Percentiles rank a stretch among this genome's conserved stretches.
phyloP scores from a whole-genome alignment of 192 early-diverging fungal genomes.

The Phlyctochytrium arcticum region DNA sequence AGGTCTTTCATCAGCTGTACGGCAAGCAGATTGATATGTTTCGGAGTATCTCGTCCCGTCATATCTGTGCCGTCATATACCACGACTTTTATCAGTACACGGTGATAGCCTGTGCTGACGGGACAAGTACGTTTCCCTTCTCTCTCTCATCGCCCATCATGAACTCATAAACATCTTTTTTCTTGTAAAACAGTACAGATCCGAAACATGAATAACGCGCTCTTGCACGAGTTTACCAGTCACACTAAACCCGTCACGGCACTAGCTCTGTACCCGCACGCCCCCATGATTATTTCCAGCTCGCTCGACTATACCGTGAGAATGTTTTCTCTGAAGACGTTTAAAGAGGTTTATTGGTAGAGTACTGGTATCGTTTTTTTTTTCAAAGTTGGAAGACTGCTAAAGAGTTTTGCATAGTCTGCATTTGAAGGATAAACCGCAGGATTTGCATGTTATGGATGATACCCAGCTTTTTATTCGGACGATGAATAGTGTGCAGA shows the following conservation, averaged over 20 bases:
- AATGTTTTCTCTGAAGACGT: conserved; percentile 43
- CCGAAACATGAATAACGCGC: conserved; percentile 29
- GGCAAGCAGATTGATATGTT: conserved; percentile 25
- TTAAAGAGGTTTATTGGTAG: conserved; percentile 50
- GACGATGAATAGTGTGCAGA: conserved; percentile 23
- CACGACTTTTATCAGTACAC: conserved; percentile 45
- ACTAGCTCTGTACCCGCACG: conserved; percentile 35
- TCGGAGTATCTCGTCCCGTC: conserved; percentile 29
- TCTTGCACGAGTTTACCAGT: conserved; percentile 45
- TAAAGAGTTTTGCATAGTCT: conserved; percentile 21
- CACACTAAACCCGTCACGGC: conserved; percentile 45
- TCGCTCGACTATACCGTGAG: conserved; percentile 42
- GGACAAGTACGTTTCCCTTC: conserved; percentile 28
- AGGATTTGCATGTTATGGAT: conserved; percentile 39
- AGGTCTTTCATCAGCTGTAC: conserved; percentile 20
- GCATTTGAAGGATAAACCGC: conserved; percentile 36
- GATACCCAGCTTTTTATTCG: conserved; percentile 34
- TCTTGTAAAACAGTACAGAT: conserved; percentile 32
- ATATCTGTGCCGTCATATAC: conserved; percentile 31
- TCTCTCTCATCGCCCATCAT: background rate
- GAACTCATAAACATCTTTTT: background rate
- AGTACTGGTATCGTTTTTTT: background rate
- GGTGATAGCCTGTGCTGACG: conserved; percentile 44
- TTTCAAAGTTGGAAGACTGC: background rate
- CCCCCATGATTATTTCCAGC: conserved; percentile 35